Conservation (phyloP, 2,329 filamentous ascomycete species). For the Elsinoe perseae region DNA sequence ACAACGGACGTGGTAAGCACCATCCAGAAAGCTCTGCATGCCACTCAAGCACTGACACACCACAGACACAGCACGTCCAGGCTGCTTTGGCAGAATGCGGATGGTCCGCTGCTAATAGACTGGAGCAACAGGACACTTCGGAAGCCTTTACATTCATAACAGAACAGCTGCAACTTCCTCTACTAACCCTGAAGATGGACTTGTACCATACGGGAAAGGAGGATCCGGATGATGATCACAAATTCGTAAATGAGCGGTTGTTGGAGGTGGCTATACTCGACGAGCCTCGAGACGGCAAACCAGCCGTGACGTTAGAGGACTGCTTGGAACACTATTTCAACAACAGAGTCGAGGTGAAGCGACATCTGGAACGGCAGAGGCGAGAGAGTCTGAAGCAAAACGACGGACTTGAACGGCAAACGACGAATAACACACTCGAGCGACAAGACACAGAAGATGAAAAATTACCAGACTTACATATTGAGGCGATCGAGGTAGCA, state of each 20-base stretch:
- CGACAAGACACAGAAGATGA: slow-evolving; percentile 23
- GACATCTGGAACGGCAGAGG: slow-evolving; percentile 56
- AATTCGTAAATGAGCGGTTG: slow-evolving; percentile 83
- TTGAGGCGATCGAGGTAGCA: slow-evolving; percentile 31
- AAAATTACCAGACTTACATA: slow-evolving; percentile 37
- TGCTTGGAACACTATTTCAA: slow-evolving; percentile 95
- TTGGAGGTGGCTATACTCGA: slow-evolving; percentile 85
- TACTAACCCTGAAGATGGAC: slow-evolving; percentile 87
- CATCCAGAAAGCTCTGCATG: not conserved
- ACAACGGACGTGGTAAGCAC: slow-evolving; percentile 67
- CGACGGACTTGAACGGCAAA: slow-evolving; percentile 46
- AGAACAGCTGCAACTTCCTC: slow-evolving; percentile 74
- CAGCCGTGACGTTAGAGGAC: slow-evolving; percentile 69
- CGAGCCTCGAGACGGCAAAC: slow-evolving; percentile 56
- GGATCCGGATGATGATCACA: slow-evolving; percentile 79
- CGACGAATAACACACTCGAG: slow-evolving; percentile 17
- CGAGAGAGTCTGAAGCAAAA: slow-evolving; percentile 68
- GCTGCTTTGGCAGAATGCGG: slow-evolving; percentile 75
- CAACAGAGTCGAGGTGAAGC: slow-evolving; percentile 78
- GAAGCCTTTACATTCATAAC: slow-evolving; percentile 96
- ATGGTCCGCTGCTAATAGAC: slow-evolving; percentile 68
- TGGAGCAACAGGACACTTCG: slow-evolving; percentile 89
- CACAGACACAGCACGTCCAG: slow-evolving; percentile 72
- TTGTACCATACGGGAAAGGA: slow-evolving; percentile 87
- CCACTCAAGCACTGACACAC: not conserved